Percentiles rank a stretch among this genome's conserved stretches.
These are phyloP conservation scores for Cinnamomum micranthum DNA, from an alignment of 164 flowering plant genomes.

Conservation along the genomic window DNA sequence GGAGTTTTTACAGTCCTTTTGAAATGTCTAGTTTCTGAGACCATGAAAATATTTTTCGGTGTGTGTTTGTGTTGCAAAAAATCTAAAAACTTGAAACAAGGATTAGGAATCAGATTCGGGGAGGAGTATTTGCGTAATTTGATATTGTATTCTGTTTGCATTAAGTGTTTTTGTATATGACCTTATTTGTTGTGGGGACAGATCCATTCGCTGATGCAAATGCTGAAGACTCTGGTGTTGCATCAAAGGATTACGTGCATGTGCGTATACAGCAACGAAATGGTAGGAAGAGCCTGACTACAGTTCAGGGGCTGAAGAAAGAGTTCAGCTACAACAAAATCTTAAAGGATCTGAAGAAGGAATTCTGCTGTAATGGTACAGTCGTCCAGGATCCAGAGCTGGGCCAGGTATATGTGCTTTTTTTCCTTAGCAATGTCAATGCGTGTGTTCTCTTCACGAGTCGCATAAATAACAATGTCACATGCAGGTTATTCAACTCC, in stretches of 20 bases:
- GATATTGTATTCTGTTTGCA: too few relatives aligned
- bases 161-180: neutral
- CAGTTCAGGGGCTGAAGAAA: slow-evolving; percentile 61
- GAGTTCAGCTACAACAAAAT: slow-evolving; percentile 59
- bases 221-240: slow-evolving; percentile 59
- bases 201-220: slow-evolving; percentile 67
- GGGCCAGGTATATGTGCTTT: slow-evolving; percentile 38
- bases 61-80: neutral
- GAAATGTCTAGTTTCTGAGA: neutral
- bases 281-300: slow-evolving; percentile 65
- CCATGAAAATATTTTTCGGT: neutral
- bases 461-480: neutral
- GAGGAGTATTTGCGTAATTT: too few relatives aligned
- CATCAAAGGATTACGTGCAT: slow-evolving; percentile 57
- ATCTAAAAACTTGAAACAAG: neutral
- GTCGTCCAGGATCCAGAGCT: slow-evolving; percentile 67
- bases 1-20: neutral
- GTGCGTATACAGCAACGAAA: slow-evolving; percentile 58
- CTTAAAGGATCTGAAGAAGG: slow-evolving; percentile 58
- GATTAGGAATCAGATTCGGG: neutral
- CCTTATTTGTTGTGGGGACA: slow-evolving; percentile 1
- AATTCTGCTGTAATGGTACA: slow-evolving; percentile 69
- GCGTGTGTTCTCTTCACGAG: neutral
- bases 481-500: slow-evolving; percentile 56
- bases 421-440: neutral